phyloP scores from a whole-genome alignment of 129 eudicot genomes.

The Artemisia annua region DNA sequence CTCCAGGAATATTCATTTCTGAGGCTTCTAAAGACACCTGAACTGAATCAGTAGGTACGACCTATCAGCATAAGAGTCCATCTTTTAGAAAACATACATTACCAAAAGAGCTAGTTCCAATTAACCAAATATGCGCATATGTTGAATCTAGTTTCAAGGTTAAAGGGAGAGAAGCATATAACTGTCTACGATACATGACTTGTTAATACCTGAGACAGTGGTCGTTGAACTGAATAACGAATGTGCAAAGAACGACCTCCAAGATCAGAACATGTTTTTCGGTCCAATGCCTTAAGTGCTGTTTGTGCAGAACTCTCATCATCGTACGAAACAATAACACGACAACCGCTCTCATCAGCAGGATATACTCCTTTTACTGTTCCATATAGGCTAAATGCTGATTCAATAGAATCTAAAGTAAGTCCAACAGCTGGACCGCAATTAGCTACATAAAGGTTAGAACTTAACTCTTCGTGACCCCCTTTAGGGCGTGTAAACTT shows the following conservation, averaged over 20 bases:
- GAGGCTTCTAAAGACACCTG: slow-evolving; percentile 63
- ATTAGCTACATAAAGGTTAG: slow-evolving; percentile 87
- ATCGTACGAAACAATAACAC: slow-evolving; percentile 74
- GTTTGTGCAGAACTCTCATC: slow-evolving; percentile 55
- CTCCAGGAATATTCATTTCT: slow-evolving; percentile 77
- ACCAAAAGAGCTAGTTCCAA: background rate
- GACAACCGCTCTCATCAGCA: slow-evolving; percentile 87
- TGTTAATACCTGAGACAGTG: slow-evolving; percentile 51
- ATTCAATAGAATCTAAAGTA: slow-evolving; percentile 49
- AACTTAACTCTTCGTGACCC: slow-evolving; percentile 36
- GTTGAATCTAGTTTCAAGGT: background rate
- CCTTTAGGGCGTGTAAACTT: slow-evolving; percentile 67
- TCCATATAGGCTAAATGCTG: slow-evolving; percentile 62
- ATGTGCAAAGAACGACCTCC: slow-evolving; percentile 82
- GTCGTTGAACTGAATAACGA: slow-evolving; percentile 67
- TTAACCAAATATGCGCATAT: slow-evolving; percentile 8
- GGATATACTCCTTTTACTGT: slow-evolving; percentile 69
- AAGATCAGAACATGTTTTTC: slow-evolving; percentile 61
- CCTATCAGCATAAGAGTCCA: slow-evolving; percentile 38
- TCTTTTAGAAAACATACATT: slow-evolving; percentile 1
- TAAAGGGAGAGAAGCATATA: slow-evolving; percentile 2
- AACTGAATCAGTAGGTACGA: slow-evolving; percentile 40
- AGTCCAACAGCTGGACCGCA: slow-evolving; percentile 93
- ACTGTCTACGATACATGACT: background rate
- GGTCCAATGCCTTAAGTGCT: slow-evolving; percentile 63